These are phyloP conservation scores for Stephania yunnanensis DNA, from an alignment of 164 flowering plant species.

Conservation along the genomic window DNA sequence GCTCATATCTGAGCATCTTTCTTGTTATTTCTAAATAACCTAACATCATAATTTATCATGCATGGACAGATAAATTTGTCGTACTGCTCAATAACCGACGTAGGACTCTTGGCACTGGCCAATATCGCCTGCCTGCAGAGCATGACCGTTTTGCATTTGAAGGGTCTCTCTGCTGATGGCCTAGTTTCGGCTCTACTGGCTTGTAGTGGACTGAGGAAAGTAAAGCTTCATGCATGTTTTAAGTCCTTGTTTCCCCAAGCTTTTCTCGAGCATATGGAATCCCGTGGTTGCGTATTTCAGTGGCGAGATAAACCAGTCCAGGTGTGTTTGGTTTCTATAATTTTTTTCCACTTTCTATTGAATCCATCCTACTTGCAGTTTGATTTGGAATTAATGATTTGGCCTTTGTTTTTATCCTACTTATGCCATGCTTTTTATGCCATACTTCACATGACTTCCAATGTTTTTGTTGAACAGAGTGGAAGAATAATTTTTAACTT, in stretches of 20 bases:
- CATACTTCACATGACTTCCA: not conserved
- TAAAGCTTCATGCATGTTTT: constrained; percentile 64
- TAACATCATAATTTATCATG: constrained; percentile 2
- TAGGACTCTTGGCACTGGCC: constrained; percentile 75
- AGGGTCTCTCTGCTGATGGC: constrained; percentile 61
- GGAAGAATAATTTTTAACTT: not conserved
- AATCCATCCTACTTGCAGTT: not conserved
- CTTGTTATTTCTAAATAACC: not conserved
- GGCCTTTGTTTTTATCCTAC: not conserved
- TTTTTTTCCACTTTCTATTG: not conserved
- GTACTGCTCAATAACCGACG: constrained; percentile 65
- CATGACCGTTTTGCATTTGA: constrained; percentile 60
- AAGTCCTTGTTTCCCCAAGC: constrained; percentile 42
- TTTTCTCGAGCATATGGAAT: constrained; percentile 59
- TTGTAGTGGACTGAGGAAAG: constrained; percentile 69
- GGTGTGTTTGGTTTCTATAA: constrained; percentile 28
- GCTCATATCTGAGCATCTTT: not conserved
- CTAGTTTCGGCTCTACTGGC: constrained; percentile 62
- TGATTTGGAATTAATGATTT: not conserved
- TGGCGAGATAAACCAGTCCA: constrained; percentile 74
- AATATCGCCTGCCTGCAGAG: constrained; percentile 71
- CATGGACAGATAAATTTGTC: constrained; percentile 74
- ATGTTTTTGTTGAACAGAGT: not conserved
- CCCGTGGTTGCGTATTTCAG: constrained; percentile 71
- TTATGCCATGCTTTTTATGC: not conserved